phyloP scores from a whole-genome alignment of 1,284 basidiomycete species.

The Microbotryum scabiosae region DNA sequence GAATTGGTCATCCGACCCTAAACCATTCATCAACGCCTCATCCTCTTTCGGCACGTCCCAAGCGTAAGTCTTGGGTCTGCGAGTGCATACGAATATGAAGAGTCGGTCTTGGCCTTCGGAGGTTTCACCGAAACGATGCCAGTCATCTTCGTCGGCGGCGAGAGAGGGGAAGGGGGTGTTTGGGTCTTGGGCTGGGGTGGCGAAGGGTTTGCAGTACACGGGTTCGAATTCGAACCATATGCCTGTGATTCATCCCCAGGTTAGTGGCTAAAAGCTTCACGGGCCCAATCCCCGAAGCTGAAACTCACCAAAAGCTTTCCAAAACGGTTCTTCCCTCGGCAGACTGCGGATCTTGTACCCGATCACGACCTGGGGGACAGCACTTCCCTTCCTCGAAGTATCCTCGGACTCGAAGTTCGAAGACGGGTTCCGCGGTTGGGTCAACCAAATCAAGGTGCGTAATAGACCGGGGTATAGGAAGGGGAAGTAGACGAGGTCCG shows the following conservation, averaged over 20 bases:
- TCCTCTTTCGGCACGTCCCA: conserved; percentile 54
- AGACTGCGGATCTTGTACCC: conserved; percentile 63
- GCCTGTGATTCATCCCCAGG: background rate
- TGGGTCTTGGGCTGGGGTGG: background rate
- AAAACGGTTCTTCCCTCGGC: conserved; percentile 66
- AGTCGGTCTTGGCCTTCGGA: conserved; percentile 42
- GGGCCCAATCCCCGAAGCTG: too few species aligned
- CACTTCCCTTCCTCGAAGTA: background rate
- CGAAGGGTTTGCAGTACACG: conserved; percentile 39
- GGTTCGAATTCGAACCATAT: conserved; percentile 64
- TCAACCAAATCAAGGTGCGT: conserved; percentile 57
- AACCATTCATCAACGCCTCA: conserved; percentile 50
- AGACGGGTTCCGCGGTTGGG: conserved; percentile 49
- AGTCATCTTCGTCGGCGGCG: conserved; percentile 14
- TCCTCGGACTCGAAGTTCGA: too few species aligned
- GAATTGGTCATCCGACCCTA: conserved; percentile 56
- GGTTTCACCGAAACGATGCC: conserved; percentile 16
- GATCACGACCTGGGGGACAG: background rate
- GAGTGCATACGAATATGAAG: conserved; percentile 55
- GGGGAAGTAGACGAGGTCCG: conserved; percentile 58
- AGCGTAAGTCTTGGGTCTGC: conserved; percentile 50
- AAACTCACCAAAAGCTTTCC: conserved; percentile 61
- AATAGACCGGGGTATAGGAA: conserved; percentile 61
- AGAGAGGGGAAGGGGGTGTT: conserved; percentile 6
- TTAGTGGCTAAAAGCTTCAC: background rate